These are phyloP conservation scores for Hypoxylon trugodes DNA, from an alignment of 495 filamentous ascomycete species.

Conservation along the genomic window DNA sequence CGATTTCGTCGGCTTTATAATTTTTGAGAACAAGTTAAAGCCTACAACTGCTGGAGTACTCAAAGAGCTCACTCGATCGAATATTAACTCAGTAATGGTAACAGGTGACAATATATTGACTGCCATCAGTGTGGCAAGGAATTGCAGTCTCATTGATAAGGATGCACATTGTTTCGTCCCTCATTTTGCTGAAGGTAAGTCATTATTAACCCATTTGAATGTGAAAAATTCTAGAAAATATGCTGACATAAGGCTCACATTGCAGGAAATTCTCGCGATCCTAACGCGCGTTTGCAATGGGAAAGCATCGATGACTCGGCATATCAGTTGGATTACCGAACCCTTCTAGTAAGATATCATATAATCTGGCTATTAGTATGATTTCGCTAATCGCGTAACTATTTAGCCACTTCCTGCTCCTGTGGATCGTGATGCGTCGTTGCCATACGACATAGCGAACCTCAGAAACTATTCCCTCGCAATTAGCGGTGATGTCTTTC, in stretches of 20 bases:
- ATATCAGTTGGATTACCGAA: constrained; percentile 77
- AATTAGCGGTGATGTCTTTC: constrained; percentile 91
- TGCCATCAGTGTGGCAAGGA: constrained; percentile 93
- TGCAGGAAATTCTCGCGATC: constrained; percentile 70
- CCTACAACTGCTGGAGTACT: constrained; percentile 79
- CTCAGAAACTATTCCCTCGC: constrained; percentile 86
- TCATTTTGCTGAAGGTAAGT: constrained; percentile 77
- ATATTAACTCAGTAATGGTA: constrained; percentile 94
- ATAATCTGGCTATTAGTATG: background rate
- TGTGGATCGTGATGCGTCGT: constrained; percentile 75
- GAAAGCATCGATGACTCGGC: constrained; percentile 88
- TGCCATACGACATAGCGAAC: constrained; percentile 83
- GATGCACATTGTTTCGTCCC: constrained; percentile 91
- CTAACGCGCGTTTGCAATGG: constrained; percentile 79
- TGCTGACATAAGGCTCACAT: constrained; percentile 9
- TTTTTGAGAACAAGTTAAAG: constrained; percentile 99
- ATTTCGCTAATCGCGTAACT: constrained; percentile 44
- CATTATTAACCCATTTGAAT: background rate
- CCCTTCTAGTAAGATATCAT: constrained; percentile 65
- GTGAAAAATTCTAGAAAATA: no score
- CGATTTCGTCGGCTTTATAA: constrained; percentile 92
- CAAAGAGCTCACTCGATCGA: constrained; percentile 81
- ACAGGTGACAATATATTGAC: constrained; percentile 99
- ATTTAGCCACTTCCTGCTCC: constrained; percentile 73
- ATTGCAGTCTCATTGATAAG: constrained; percentile 84